These are phyloP conservation scores for Solanum hybrid DNA, from an alignment of 305 asterid genomes.

Conservation along the genomic window DNA sequence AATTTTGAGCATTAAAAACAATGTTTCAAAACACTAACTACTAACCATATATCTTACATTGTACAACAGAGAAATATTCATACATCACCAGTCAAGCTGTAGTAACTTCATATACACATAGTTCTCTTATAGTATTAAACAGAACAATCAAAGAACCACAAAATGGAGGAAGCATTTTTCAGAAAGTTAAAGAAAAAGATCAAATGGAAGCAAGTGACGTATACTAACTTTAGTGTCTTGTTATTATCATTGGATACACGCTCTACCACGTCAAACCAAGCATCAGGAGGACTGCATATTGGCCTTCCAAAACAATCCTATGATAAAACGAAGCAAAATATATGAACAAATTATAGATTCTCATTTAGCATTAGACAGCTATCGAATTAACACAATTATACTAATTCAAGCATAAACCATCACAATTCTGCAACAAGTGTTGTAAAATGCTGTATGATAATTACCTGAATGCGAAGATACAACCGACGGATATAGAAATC, in stretches of 20 bases:
- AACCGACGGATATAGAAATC: constrained; percentile 90
- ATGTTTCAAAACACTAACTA: background rate
- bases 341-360: background rate
- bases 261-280: constrained; percentile 98
- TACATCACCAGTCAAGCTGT: background rate
- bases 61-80: background rate
- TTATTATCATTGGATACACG: constrained; percentile 81
- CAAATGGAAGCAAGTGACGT: background rate
- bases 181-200: background rate
- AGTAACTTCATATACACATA: background rate
- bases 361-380: background rate
- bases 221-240: constrained; percentile 70
- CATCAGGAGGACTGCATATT: constrained; percentile 93
- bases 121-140: background rate
- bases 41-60: background rate
- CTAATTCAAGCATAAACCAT: background rate
- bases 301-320: constrained; percentile 99
- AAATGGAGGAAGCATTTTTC: background rate
- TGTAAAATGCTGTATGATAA: background rate
- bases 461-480: constrained; percentile 92
- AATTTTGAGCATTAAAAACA: background rate
- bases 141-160: background rate
- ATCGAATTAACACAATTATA: background rate
- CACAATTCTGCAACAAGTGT: background rate
- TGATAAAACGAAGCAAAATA: background rate